Evolutionary conservation across 78 protist species (phyloP).

Genomic region (Dictyostelium purpureum): DNA sequence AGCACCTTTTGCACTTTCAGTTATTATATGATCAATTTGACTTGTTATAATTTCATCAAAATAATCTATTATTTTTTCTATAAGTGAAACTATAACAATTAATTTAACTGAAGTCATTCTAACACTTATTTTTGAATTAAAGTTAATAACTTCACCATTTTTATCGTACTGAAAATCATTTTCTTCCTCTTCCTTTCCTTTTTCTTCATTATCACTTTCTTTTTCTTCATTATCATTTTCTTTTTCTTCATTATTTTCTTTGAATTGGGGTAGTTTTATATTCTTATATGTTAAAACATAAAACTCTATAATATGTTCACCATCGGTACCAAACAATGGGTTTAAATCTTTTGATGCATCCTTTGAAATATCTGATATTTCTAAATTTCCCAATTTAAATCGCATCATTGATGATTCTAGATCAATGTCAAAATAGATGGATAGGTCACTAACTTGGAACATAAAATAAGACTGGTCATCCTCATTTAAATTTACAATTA

Average conservation of each 20-base stretch:
- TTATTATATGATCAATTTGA: constrained; percentile 19
- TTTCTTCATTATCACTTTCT: not conserved
- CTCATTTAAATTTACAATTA: constrained; percentile 39
- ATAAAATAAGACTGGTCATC: constrained; percentile 60
- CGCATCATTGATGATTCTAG: constrained; percentile 40
- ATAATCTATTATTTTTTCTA: constrained; percentile 28
- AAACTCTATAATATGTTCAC: constrained; percentile 64
- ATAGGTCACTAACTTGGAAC: constrained; percentile 5
- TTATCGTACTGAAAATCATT: not conserved
- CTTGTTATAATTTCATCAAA: constrained; percentile 52
- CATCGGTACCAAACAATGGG: constrained; percentile 75
- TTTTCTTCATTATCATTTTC: not conserved
- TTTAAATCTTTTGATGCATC: constrained; percentile 55
- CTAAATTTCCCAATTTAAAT: constrained; percentile 66
- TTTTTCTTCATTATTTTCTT: not conserved
- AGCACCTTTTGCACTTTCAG: constrained; percentile 73
- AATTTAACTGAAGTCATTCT: constrained; percentile 62
- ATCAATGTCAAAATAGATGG: constrained; percentile 48
- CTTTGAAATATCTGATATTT: constrained; percentile 17
- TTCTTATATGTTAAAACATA: constrained; percentile 25
- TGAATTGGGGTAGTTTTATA: not conserved
- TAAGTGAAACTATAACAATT: constrained; percentile 14
- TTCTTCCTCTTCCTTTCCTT: not conserved
- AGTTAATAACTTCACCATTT: not conserved
- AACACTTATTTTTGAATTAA: constrained; percentile 57